Evolutionary conservation across 768 basidiomycete species (phyloP), one percentile per base, ranked within the genome.

Genomic region (Saitozyma podzolica): DNA sequence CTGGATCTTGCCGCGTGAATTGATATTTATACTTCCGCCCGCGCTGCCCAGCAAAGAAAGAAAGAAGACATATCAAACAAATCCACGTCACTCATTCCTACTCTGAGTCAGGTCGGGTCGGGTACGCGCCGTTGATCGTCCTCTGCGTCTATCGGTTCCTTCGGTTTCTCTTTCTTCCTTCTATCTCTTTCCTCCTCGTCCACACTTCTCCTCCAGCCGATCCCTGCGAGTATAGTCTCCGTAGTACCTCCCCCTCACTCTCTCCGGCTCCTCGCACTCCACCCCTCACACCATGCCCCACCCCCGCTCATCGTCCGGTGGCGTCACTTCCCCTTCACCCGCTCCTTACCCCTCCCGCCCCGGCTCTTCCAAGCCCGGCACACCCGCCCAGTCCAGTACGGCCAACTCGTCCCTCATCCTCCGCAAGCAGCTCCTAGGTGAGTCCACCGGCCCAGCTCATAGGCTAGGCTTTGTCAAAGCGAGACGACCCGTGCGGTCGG

Each of bases 381-480:
- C 70, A 50, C 70, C 74, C 13, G 47, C 56, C 4, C 43, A 61
- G 13, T 65, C 71, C 4, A 42, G 54, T 1, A 67, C 61, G 7
- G 50, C 62, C 9, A 68, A 75, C 52, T 75, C 67, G 11, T 62
- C 58, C 37, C 47, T 77, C 52, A 77, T 77, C 51, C 61, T 77
- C 40, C 55, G 74, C 58, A 73, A 67, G 54, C 76, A 77, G 68
- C 65, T 77, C 10, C n/a, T 77, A 52, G 76, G 76, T 74, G 49
- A 58, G 64, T 54, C 19, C 9, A 9, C 16, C 9, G 8, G 39
- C 55, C 49, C 60, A 20, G 17, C 42, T 50, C 39, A 50, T 10
- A 52, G 37, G 39, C 40, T 10, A 52, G 37, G 39, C 40, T 7
- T 37, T 13, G 56, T 17, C 29, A 42, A 58, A 58, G 6, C 40